Percentiles rank a stretch among this genome's conserved stretches.
Evolutionary conservation across 495 filamentous ascomycete species (phyloP).

Genomic region (Penicillium manginii): DNA sequence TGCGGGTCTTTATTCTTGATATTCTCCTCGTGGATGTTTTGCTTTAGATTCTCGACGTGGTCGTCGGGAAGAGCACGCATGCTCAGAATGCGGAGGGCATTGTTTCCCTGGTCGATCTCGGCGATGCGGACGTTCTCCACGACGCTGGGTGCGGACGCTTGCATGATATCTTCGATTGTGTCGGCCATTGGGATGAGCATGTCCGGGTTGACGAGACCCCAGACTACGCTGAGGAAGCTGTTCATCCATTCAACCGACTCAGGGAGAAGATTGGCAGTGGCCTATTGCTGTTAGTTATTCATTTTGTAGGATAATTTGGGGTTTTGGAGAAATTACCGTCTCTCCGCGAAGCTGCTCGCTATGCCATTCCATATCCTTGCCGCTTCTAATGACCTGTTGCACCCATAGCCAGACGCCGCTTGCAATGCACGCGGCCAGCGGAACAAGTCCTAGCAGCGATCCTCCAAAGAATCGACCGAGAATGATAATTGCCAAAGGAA

Average conservation of each 20-base stretch:
- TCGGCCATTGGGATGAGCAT: constrained; percentile 81
- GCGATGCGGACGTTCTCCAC: constrained; percentile 96
- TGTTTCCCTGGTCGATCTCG: constrained; percentile 91
- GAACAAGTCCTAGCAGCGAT: constrained; percentile 73
- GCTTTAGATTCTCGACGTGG: constrained; percentile 79
- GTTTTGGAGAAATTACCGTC: constrained; percentile 50
- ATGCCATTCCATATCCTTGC: constrained; percentile 84
- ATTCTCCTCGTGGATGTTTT: constrained; percentile 75
- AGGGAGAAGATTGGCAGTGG: constrained; percentile 82
- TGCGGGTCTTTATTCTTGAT: constrained; percentile 82
- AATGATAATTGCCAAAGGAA: constrained; percentile 73
- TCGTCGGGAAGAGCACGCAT: constrained; percentile 82
- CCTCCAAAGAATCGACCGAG: constrained; percentile 81
- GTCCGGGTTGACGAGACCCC: constrained; percentile 90
- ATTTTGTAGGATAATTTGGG: background rate
- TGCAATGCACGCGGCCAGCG: constrained; percentile 66
- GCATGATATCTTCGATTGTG: constrained; percentile 91
- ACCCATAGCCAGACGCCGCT: constrained; percentile 86
- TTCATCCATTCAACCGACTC: constrained; percentile 98
- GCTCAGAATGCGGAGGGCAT: constrained; percentile 87
- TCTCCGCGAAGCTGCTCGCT: constrained; percentile 84
- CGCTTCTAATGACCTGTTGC: constrained; percentile 79
- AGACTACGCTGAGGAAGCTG: constrained; percentile 75
- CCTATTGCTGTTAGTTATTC: constrained; percentile 42
- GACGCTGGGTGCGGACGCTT: constrained; percentile 84